phyloP scores from a whole-genome alignment of 2,329 filamentous ascomycete species.

The Aureobasidium sp. region DNA sequence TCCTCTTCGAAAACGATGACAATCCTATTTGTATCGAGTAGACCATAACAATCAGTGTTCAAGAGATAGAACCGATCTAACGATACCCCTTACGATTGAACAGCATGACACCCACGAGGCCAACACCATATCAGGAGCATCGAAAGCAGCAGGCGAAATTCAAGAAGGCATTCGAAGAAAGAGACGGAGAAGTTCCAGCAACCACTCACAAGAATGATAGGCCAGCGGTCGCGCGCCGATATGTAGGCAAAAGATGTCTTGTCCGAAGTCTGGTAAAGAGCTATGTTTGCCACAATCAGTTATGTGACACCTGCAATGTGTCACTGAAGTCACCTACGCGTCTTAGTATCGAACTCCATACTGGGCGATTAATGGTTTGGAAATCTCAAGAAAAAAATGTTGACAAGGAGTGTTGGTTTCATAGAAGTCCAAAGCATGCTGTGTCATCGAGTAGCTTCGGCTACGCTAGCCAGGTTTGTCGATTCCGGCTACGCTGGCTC shows the following conservation, averaged over 20 bases:
- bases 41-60: neutral
- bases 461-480: neutral
- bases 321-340: slow-evolving; percentile 45
- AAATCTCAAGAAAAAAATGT: neutral
- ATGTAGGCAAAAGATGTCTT: slow-evolving; percentile 77
- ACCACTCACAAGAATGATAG: slow-evolving; percentile 69
- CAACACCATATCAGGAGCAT: neutral
- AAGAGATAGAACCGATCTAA: neutral
- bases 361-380: neutral
- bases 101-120: neutral
- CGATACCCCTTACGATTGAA: neutral
- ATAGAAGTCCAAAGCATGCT: neutral
- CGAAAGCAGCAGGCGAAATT: neutral
- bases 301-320: neutral
- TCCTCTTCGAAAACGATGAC: neutral
- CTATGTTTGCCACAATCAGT: slow-evolving; percentile 37
- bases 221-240: slow-evolving; percentile 84
- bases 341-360: slow-evolving; percentile 72
- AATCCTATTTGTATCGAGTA: neutral
- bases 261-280: slow-evolving; percentile 71
- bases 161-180: neutral
- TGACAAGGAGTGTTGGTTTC: neutral
- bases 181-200: neutral
- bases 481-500: neutral
- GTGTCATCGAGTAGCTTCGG: neutral